Evolutionary conservation across 345 rosid species (phyloP).

Genomic region (Zanthoxylum bungeanum): DNA sequence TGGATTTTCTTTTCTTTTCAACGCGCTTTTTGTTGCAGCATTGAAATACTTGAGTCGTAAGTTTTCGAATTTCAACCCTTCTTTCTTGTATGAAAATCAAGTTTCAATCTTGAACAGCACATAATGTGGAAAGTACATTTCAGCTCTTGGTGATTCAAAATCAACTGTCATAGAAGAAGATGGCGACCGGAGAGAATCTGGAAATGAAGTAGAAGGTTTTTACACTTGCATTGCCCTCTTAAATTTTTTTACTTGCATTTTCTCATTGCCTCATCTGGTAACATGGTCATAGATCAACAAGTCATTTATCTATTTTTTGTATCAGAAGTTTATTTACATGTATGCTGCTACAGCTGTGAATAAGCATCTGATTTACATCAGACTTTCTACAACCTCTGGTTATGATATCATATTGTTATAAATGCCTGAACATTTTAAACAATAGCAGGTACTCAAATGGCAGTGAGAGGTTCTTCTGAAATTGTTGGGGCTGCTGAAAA

Average conservation of each 20-base stretch:
- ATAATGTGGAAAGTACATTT: conserved; percentile 10
- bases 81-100: not conserved
- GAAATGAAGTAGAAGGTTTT: conserved; percentile 44
- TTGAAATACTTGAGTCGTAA: conserved; percentile 74
- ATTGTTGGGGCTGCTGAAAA: conserved; percentile 6
- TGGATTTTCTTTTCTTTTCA: conserved; percentile 75
- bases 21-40: conserved; percentile 62
- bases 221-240: not conserved
- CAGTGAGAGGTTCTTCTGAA: conserved; percentile 24
- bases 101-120: conserved; percentile 7
- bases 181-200: conserved; percentile 22
- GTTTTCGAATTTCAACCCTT: conserved; percentile 20
- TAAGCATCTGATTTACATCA: not conserved
- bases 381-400: not conserved
- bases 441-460: conserved; percentile 37
- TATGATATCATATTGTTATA: conserved; percentile 2
- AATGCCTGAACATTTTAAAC: conserved; percentile 13
- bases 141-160: conserved; percentile 68
- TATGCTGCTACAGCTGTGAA: too few relatives aligned
- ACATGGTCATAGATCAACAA: not conserved
- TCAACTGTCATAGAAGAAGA: conserved; percentile 44
- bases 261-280: not conserved
- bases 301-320: not conserved
- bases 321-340: not conserved
- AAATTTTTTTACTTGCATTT: not conserved